phyloP scores from a whole-genome alignment of 2,329 filamentous ascomycete species.

The Coniochaeta sp. region DNA sequence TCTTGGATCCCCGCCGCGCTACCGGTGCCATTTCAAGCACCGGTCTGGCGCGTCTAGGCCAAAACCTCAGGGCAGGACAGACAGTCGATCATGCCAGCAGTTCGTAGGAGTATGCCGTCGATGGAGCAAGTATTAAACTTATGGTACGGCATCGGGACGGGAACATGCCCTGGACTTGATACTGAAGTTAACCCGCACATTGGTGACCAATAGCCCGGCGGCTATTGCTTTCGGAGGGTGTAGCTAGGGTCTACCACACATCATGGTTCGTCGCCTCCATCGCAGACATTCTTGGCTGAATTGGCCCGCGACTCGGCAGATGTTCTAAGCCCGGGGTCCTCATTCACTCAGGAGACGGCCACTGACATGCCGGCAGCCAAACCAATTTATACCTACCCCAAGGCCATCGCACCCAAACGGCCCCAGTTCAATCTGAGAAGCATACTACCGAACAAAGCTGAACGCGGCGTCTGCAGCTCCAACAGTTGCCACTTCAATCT shows the following conservation, averaged over 20 bases:
- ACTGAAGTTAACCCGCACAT: neutral
- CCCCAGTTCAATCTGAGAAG: neutral
- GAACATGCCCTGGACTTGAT: neutral
- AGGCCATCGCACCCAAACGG: neutral
- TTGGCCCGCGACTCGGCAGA: constrained; percentile 2
- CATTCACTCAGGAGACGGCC: neutral
- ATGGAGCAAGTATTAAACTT: neutral
- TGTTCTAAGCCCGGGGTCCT: neutral
- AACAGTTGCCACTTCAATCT: neutral
- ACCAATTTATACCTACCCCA: neutral
- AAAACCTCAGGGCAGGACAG: neutral
- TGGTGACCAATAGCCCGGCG: neutral
- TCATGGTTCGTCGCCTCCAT: neutral
- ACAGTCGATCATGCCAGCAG: neutral
- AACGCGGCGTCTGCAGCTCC: neutral
- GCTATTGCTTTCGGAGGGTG: neutral
- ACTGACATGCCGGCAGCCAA: neutral
- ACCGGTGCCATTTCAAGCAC: neutral
- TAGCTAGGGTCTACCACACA: neutral
- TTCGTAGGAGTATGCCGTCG: neutral
- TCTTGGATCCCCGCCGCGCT: neutral
- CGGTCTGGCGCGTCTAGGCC: neutral
- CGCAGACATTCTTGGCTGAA: constrained; percentile 1
- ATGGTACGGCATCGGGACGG: neutral
- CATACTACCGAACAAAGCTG: neutral